These are phyloP conservation scores for Aspergillus flavus DNA, from an alignment of 2,329 filamentous ascomycete genomes.

Conservation along the genomic window DNA sequence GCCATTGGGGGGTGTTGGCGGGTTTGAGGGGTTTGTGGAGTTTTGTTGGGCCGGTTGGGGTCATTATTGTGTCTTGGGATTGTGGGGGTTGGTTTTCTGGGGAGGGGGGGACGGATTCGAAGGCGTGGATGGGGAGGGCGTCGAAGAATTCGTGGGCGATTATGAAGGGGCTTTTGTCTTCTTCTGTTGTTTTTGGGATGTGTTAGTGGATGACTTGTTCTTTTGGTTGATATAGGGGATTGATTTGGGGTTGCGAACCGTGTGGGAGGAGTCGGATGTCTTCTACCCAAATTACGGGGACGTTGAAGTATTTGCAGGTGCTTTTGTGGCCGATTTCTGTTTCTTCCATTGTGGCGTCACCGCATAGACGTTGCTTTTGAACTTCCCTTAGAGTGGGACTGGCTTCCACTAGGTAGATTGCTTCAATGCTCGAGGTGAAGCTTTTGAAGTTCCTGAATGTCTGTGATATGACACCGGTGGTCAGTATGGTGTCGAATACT, in stretches of 20 bases:
- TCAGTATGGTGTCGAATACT: slow-evolving; percentile 8
- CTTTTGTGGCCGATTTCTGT: slow-evolving; percentile 74
- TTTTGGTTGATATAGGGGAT: neutral
- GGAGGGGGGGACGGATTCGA: slow-evolving; percentile 70
- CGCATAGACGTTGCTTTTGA: slow-evolving; percentile 82
- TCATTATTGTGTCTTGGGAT: slow-evolving; percentile 54
- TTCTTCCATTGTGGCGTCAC: slow-evolving; percentile 67
- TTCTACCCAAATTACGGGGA: slow-evolving; percentile 87
- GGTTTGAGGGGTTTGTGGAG: slow-evolving; percentile 45
- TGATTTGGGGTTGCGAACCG: slow-evolving; percentile 42
- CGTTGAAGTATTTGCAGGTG: slow-evolving; percentile 71
- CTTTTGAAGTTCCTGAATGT: slow-evolving; percentile 81
- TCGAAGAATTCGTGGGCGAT: slow-evolving; percentile 99
- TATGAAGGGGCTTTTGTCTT: slow-evolving; percentile 81
- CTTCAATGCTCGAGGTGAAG: slow-evolving; percentile 75
- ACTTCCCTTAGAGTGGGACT: slow-evolving; percentile 74
- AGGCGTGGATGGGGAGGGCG: slow-evolving; percentile 92
- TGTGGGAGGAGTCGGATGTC: slow-evolving; percentile 80
- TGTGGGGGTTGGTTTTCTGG: slow-evolving; percentile 49
- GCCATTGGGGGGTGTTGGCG: slow-evolving; percentile 66
- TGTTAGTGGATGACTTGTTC: neutral
- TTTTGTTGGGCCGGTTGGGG: slow-evolving; percentile 51
- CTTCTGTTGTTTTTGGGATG: slow-evolving; percentile 44
- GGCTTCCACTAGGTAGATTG: slow-evolving; percentile 95
- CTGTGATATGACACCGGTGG: slow-evolving; percentile 45